Evolutionary conservation across 495 filamentous ascomycete genomes (phyloP).

Genomic region (Hypoxylon perforatum): DNA sequence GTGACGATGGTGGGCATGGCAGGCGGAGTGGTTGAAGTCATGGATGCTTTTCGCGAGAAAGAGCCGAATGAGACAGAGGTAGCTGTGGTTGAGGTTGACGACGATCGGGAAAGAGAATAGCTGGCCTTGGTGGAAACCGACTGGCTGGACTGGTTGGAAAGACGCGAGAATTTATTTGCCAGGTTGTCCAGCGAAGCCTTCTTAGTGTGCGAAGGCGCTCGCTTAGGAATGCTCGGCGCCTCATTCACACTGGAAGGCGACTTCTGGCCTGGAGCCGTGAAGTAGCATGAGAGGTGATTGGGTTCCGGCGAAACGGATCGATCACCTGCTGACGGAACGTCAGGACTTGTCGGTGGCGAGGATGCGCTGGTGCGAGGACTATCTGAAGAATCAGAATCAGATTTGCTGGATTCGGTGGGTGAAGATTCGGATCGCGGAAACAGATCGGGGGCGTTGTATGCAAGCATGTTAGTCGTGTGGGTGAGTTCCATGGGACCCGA

Average conservation of each 20-base stretch:
- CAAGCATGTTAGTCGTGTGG: constrained; percentile 95
- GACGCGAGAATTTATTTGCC: constrained; percentile 69
- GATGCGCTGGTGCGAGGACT: constrained; percentile 65
- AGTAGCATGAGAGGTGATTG: constrained; percentile 87
- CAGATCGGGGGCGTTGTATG: constrained; percentile 90
- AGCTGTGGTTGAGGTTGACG: constrained; percentile 60
- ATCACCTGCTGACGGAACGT: constrained; percentile 71
- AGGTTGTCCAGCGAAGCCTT: constrained; percentile 62
- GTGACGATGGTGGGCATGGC: constrained; percentile 42
- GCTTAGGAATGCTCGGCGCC: constrained; percentile 74
- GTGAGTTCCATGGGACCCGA: constrained; percentile 87
- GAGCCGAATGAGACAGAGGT: constrained; percentile 49
- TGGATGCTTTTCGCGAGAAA: constrained; percentile 50
- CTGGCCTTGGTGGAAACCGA: constrained; percentile 58
- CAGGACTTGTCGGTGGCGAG: constrained; percentile 76
- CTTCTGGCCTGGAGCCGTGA: constrained; percentile 65
- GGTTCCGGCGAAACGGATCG: constrained; percentile 69
- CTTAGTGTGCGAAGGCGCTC: constrained; percentile 87
- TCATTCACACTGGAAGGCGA: constrained; percentile 52
- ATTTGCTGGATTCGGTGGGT: constrained; percentile 64
- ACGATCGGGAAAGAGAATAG: constrained; percentile 59
- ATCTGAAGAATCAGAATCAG: constrained; percentile 68
- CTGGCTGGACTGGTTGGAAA: constrained; percentile 59
- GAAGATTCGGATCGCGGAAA: constrained; percentile 66
- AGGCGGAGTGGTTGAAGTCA: constrained; percentile 21